Conservation (phyloP, 2,329 filamentous ascomycete genomes). For the Emergomyces orientalis region DNA sequence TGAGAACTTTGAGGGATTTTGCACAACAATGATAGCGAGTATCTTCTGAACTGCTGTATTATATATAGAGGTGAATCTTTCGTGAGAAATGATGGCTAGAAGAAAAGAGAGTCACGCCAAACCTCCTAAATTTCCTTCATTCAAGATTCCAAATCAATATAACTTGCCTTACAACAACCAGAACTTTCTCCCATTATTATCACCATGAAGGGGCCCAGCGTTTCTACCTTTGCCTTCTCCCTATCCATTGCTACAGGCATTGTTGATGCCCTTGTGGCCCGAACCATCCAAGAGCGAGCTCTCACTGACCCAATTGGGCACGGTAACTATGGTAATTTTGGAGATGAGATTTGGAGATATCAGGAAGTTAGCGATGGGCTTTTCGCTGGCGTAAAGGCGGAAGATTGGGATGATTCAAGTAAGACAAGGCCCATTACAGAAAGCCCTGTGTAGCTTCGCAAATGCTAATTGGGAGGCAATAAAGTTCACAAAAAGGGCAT, state of each 20-base stretch:
- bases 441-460: not conserved
- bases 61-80: not conserved
- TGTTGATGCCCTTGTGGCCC: not conserved
- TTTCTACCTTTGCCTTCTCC: not conserved
- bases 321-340: not conserved
- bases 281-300: not conserved
- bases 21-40: not conserved
- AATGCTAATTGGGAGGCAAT: not conserved
- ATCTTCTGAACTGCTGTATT: not conserved
- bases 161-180: not conserved
- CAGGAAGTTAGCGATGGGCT: not conserved
- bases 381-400: slow-evolving; percentile 1
- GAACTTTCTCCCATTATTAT: not conserved
- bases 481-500: not conserved
- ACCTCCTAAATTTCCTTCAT: not conserved
- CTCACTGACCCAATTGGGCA: not conserved
- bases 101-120: not conserved
- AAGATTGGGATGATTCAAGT: slow-evolving; percentile 2
- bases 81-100: not conserved
- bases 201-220: not conserved
- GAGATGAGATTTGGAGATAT: not conserved
- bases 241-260: not conserved
- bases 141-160: not conserved
- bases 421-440: not conserved
- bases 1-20: not conserved